Base-by-base conservation (phyloP, 257 asterid genomes). In the Ligustrum vulgare region DNA sequence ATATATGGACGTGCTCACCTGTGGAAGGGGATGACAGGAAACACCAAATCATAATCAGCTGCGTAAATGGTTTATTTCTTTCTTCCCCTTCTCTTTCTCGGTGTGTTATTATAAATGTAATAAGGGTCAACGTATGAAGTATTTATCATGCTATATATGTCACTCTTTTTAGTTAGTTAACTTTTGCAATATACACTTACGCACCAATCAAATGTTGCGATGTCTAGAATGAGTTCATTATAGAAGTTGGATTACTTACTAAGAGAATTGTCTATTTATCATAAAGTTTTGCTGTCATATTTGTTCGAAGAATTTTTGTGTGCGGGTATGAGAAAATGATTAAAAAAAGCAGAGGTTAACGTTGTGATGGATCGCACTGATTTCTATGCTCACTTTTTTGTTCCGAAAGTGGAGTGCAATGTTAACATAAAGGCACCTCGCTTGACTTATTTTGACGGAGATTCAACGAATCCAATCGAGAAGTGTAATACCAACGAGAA, bases 1-100 rank as follows among this genome's bases (percentile, higher is more conserved):
- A 90, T 47, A 81, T 92, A 80, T 92, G 97, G 97, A 91, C 95
- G 66, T 92, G 94, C 84, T 96, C 98, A 70, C 95, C 98, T 73
- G 28, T 54, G 51, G 88, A 76, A 83, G 92, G 89, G 58, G 93
- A 90, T 37, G 96, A 92, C 98, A 92, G 72, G 90, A 81, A 80
- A 83, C 83, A 47, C 96, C 98, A 16, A 84, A 80, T 77, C 49
- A 87, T 3, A 87, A 80, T n/a, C 87, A 89, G 82, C 84, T 90
- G 80, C 83, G 88, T 43, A 85, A 80, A 22, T 92, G 97, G 98
- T 90, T 84, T 77, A 2, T 60, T 36, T 43, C 71, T 64, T 6
- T 80, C 37, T 67, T 41, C 18, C 11, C 8, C 39, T 25, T 43
- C n/a, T 20, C 47, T 16, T 45, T 51, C 70, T 62, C 16, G 33